Base-by-base conservation (phyloP, 495 filamentous ascomycete species). In the Penicillium angulare region DNA sequence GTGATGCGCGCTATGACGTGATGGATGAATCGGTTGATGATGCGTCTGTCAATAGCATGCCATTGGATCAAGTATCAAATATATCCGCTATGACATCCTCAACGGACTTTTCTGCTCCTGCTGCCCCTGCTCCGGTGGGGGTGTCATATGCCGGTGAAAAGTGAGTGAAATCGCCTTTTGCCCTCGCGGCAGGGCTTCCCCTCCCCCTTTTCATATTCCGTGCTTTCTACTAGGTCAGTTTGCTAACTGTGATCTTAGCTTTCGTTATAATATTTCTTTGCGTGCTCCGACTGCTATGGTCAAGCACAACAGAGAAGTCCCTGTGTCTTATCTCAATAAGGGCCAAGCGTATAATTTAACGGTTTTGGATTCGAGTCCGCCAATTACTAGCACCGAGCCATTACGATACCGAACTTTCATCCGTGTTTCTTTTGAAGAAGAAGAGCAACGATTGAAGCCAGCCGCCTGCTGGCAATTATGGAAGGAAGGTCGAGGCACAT, bases 241-340 rank as follows among this genome's bases (percentile, higher is more conserved):
- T 52, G 9, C 48, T 60, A 49, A 63, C 22, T 12, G 5, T 10
- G 7, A 50, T 76, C 68, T 3, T 66, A 95, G 92, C 52, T 97
- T 97, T 63, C 90, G 95, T 18, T 99, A 88, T 67, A 85, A 89
- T 61, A 85, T 89, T 32, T 90, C 90, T 0, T 73, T 99, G 40
- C 92, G 96, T 64, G 93, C 91, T 0, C 89, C 91, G n/a, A 96
- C 92, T 2, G 92, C 92, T 20, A 96, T 96, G 92, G 84, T 95
- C 58, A 91, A 86, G 63, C 79, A 87, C 55, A 61, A 78, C 2
- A 84, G 91, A 49, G 92, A 97, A 63, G 90, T 93, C 39, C 92
- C 92, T 0, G 81, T 97, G 13, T 95, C 91, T 0, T 97, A 97
- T 63, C 80, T 97, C 17, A 96, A 97, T 63, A 97, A 96, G 70